Evolutionary conservation across 768 basidiomycete genomes (phyloP).

Genomic region (Phylloporus arenicola): DNA sequence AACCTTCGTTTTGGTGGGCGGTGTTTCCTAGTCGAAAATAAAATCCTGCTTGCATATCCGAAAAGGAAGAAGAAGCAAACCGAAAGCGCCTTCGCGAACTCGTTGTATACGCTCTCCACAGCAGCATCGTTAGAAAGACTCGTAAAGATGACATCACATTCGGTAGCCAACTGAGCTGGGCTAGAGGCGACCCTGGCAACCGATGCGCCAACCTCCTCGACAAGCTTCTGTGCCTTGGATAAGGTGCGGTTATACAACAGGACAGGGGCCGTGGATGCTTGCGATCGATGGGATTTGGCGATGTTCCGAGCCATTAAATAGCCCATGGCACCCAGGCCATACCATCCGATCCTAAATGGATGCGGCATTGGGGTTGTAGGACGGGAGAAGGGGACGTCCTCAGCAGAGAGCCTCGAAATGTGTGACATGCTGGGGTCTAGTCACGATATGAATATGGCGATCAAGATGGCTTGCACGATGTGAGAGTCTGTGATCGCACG

Average conservation of each 20-base stretch:
- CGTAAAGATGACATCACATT: constrained; percentile 74
- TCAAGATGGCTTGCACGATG: too few relatives aligned
- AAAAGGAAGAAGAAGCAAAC: constrained; percentile 31
- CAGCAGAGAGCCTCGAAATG: constrained; percentile 3
- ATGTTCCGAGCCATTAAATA: constrained; percentile 76
- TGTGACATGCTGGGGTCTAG: neutral
- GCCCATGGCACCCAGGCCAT: constrained; percentile 63
- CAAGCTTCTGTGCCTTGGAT: constrained; percentile 54
- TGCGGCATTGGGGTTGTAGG: constrained; percentile 46
- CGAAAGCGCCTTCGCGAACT: constrained; percentile 54
- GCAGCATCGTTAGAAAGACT: constrained; percentile 68
- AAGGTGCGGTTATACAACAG: constrained; percentile 72
- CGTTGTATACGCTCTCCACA: constrained; percentile 56
- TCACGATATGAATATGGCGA: neutral
- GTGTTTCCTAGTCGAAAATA: constrained; percentile 29
- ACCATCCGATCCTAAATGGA: constrained; percentile 39
- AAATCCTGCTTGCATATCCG: neutral
- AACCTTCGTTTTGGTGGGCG: constrained; percentile 53
- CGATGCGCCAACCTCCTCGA: constrained; percentile 48
- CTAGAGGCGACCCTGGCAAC: constrained; percentile 52
- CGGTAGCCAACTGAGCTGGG: constrained; percentile 52
- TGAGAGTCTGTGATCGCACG: too few relatives aligned
- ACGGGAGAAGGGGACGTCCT: constrained; percentile 49
- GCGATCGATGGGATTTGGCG: constrained; percentile 44
- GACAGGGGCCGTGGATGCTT: constrained; percentile 44